Percentiles rank a stretch among this genome's conserved stretches.
These are phyloP conservation scores for Davidsoniella australis DNA, from an alignment of 2,329 filamentous ascomycete genomes.

Conservation along the genomic window DNA sequence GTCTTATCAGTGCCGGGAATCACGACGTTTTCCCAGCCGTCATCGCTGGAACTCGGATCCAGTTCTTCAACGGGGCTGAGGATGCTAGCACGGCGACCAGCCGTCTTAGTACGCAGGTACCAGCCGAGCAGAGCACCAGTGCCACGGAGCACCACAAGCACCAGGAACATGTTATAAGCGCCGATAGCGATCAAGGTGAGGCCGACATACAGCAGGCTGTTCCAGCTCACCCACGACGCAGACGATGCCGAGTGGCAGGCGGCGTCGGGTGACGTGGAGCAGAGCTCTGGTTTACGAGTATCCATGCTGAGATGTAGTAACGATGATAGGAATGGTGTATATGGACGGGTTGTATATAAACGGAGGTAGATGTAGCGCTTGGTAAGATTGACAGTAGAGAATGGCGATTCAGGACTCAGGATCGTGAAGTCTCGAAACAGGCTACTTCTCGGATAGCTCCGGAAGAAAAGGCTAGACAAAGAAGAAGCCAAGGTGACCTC, in stretches of 20 bases:
- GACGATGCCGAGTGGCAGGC: slow-evolving; percentile 2
- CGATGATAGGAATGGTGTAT: background rate
- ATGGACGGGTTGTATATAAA: background rate
- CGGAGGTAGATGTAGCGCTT: background rate
- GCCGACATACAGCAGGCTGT: slow-evolving; percentile 1
- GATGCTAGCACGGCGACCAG: slow-evolving; percentile 42
- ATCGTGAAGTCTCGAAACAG: background rate
- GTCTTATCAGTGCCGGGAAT: slow-evolving; percentile 17
- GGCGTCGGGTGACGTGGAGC: background rate
- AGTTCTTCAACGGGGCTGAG: slow-evolving; percentile 26
- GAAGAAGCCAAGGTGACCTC: background rate
- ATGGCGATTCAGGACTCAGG: background rate
- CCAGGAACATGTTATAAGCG: slow-evolving; percentile 15
- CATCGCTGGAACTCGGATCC: slow-evolving; percentile 26
- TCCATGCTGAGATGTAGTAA: background rate
- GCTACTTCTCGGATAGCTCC: background rate
- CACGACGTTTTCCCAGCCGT: slow-evolving; percentile 51
- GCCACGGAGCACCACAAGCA: slow-evolving; percentile 23
- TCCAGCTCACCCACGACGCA: background rate
- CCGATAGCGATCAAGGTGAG: slow-evolving; percentile 9
- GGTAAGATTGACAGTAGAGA: background rate
- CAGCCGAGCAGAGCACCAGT: slow-evolving; percentile 35
- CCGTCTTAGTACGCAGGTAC: slow-evolving; percentile 45
- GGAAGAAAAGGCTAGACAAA: background rate
- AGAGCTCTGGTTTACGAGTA: background rate